A percentile compares a stretch with the other conserved stretches of the same genome.
Conservation (phyloP, 2,329 filamentous ascomycete species). For the Penicillium nordicum region DNA sequence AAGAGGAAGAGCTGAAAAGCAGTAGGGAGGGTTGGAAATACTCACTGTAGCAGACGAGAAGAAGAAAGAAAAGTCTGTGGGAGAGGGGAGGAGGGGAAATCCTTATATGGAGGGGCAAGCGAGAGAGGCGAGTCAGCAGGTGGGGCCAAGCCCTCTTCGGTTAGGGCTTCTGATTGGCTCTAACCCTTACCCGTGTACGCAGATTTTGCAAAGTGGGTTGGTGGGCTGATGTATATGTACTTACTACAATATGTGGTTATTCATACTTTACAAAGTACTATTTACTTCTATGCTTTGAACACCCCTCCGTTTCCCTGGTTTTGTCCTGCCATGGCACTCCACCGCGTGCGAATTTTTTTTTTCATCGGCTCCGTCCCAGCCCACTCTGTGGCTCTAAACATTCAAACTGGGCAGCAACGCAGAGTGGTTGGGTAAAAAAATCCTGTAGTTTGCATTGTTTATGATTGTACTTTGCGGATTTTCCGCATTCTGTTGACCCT, state of each 20-base stretch:
- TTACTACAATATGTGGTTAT: background rate
- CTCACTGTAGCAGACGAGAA: constrained; percentile 47
- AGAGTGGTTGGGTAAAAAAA: constrained; percentile 21
- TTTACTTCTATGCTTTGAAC: constrained; percentile 4
- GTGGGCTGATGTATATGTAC: constrained; percentile 9
- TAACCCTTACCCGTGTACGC: constrained; percentile 19
- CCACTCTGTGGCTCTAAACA: constrained; percentile 14
- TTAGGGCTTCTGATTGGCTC: constrained; percentile 27
- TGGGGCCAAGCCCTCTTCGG: constrained; percentile 36
- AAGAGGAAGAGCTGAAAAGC: constrained; percentile 16
- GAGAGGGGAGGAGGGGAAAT: constrained; percentile 43
- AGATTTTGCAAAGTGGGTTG: constrained; percentile 34
- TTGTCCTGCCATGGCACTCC: constrained; percentile 18
- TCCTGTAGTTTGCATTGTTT: constrained; percentile 12
- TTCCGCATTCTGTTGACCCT: background rate
- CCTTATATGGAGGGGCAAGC: constrained; percentile 49
- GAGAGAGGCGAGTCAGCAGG: constrained; percentile 37
- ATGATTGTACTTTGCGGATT: background rate
- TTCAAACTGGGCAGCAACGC: constrained; percentile 40
- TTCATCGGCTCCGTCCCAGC: constrained; percentile 15
- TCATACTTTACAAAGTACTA: constrained; percentile 7
- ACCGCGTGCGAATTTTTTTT: constrained; percentile 28
- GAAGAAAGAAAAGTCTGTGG: constrained; percentile 41
- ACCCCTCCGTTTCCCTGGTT: constrained; percentile 28
- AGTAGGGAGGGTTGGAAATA: constrained; percentile 36